Base-by-base conservation (phyloP, 2,329 filamentous ascomycete genomes). In the Fusarium odoratissimum region DNA sequence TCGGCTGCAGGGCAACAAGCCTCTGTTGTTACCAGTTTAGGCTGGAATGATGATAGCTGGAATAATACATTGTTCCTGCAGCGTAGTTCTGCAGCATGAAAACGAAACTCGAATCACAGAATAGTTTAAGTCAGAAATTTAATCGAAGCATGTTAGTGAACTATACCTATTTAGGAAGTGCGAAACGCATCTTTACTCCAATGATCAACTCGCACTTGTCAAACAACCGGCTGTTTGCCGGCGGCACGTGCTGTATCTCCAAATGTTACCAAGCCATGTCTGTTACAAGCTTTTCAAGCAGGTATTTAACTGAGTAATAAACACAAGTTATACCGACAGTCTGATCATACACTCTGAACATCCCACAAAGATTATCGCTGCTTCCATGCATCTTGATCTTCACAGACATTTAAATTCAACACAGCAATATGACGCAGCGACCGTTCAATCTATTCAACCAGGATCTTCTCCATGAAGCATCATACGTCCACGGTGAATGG, bases 161-260 rank as follows among this genome's bases (percentile, higher is more conserved):
- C 44, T 46, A 46, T 46, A 14, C 44, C 44, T 28, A 28, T 28
- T 28, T 7, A 30, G 44, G 25, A 30, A 46, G 25, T 21, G 44
- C 44, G 44, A 14, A 28, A 21, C 44, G 44, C 42, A 45, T 9
- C 17, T 45, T 45, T 14, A 19, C 42, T 45, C 4, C 17, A 3
- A 45, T 9, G 5, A 19, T 21, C 5, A 3, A 28, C 17, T 14
- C 5, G 0, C 25, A 28, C 17, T 10, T 45, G 8, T 21, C 0
- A 46, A 21, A 30, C 8, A 30, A 30, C 19, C 25, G 19, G 25
- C 44, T 21, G 3, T 6, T 10, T 46, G 12, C 44, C 42, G 8
- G 44, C 12, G 9, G 12, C 6, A 28, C 11, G 17, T 14, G 8
- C 3, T 28, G 11, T 6, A 14, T 10, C 5, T 28, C 23, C 3